Conservation (phyloP, 768 basidiomycete genomes). For the Tricholoma matsutake region DNA sequence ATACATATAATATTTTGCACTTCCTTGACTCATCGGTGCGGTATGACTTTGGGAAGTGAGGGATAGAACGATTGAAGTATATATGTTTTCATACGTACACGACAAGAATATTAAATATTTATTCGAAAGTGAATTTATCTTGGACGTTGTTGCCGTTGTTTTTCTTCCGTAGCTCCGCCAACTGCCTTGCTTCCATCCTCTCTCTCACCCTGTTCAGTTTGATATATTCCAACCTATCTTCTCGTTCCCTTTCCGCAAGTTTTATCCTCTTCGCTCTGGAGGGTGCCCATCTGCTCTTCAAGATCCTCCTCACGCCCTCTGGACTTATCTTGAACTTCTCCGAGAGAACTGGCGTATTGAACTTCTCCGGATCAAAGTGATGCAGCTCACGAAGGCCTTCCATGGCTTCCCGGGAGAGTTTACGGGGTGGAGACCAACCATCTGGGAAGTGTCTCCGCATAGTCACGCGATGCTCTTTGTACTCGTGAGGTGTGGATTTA, state of each 20-base stretch:
- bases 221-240: conserved; percentile 37
- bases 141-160: not conserved
- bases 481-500: conserved; percentile 45
- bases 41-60: conserved; percentile 8
- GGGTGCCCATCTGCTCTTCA: conserved; percentile 74
- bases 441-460: conserved; percentile 55
- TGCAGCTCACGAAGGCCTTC: conserved; percentile 70
- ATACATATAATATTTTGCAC: not conserved
- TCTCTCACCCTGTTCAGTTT: conserved; percentile 41
- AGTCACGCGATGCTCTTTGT: conserved; percentile 46
- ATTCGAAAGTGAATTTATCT: conserved; percentile 43
- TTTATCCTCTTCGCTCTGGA: conserved; percentile 47
- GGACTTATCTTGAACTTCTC: conserved; percentile 75
- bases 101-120: not conserved
- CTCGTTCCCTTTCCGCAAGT: conserved; percentile 50
- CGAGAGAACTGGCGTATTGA: conserved; percentile 66
- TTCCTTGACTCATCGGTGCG: not conserved
- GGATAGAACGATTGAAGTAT: not conserved
- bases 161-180: conserved; percentile 23
- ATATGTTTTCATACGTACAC: not conserved
- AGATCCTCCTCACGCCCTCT: conserved; percentile 76
- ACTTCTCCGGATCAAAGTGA: conserved; percentile 56
- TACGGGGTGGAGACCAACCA: conserved; percentile 78
- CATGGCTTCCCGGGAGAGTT: conserved; percentile 83
- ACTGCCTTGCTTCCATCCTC: conserved; percentile 32